Base-by-base conservation (phyloP, 768 basidiomycete genomes). In the Calocybe gangraenosa region DNA sequence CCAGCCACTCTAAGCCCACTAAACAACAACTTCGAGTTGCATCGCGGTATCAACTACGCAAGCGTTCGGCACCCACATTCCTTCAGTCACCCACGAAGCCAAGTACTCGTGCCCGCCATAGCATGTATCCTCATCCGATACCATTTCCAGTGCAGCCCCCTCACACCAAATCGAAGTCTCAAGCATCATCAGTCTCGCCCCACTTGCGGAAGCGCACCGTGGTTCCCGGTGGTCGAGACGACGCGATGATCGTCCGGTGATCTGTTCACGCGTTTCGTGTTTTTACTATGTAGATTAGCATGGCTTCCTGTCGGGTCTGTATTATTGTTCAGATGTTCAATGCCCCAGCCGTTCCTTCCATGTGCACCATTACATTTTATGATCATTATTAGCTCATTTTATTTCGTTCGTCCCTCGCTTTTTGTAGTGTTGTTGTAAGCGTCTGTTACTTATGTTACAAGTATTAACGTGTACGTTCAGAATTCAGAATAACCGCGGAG, bases 41-140 rank as follows among this genome's bases (percentile, higher is more conserved):
- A 32, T 51, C 58, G 19, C 66, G 64, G 33, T 71, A 67, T 40
- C 49, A 64, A 43, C 52, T 70, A 33, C 65, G 68, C 25, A 68
- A 59, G 44, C 63, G 67, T 11, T 50, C 59, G 34, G 48, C 58
- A 22, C 53, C 57, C 14, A 36, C 51, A 15, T 48, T 57, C 2
- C 46, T 58, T 20, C 39, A 43, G 30, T 51, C 55, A 44, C 51
- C 60, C 7, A 43, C 46, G n/a, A 57, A 55, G 33, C 41, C 48
- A 40, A 47, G 50, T 32, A 37, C 54, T 42, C 54, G 51, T 36
- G 40, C 46, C 15, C 45, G 41, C 32, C 53, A 50, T 32, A 41
- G 33, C 15, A 40, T 45, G 39, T 42, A 41, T 37, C 36, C 37
- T 41, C 32, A 23, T 44, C 43, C 45, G 36, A 48, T 42, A 32